These are phyloP conservation scores for Microstegium vimineum DNA, from an alignment of 176 grass and related monocot species.

Conservation along the genomic window DNA sequence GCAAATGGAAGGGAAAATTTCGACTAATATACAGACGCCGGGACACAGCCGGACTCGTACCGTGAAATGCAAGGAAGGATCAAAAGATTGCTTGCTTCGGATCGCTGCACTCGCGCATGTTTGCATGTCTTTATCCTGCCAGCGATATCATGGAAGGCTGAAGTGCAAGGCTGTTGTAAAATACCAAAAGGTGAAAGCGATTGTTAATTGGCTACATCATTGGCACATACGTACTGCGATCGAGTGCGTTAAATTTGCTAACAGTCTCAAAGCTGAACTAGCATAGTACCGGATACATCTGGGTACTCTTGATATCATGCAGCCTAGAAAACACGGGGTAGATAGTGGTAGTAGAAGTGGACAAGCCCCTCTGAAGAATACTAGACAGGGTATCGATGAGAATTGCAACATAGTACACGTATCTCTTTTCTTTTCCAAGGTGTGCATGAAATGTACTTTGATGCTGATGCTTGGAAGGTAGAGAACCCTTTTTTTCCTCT, in stretches of 20 bases:
- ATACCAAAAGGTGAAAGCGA: not conserved
- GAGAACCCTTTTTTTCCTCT: not conserved
- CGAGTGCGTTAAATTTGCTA: not conserved
- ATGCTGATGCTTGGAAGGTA: slow-evolving; percentile 27
- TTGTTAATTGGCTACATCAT: slow-evolving; percentile 8
- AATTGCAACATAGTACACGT: not conserved
- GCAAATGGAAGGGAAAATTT: not conserved
- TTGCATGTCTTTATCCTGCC: slow-evolving; percentile 7
- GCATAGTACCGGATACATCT: not conserved
- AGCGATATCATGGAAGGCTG: not conserved
- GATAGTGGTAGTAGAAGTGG: not conserved
- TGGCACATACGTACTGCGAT: not conserved
- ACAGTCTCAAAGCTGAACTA: not conserved
- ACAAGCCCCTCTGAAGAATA: not conserved
- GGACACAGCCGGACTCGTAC: not conserved
- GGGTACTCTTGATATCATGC: not conserved
- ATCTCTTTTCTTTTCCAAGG: not conserved
- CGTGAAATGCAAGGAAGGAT: slow-evolving; percentile 35
- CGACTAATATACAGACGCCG: not conserved
- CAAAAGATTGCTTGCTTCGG: slow-evolving; percentile 35
- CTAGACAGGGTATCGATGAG: not conserved
- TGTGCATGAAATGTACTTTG: slow-evolving; percentile 12
- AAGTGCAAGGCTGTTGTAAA: not conserved
- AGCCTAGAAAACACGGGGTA: not conserved
- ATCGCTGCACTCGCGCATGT: slow-evolving; percentile 7